These are phyloP conservation scores for Hypholoma fasciculare DNA, from an alignment of 768 basidiomycete species.

Conservation along the genomic window DNA sequence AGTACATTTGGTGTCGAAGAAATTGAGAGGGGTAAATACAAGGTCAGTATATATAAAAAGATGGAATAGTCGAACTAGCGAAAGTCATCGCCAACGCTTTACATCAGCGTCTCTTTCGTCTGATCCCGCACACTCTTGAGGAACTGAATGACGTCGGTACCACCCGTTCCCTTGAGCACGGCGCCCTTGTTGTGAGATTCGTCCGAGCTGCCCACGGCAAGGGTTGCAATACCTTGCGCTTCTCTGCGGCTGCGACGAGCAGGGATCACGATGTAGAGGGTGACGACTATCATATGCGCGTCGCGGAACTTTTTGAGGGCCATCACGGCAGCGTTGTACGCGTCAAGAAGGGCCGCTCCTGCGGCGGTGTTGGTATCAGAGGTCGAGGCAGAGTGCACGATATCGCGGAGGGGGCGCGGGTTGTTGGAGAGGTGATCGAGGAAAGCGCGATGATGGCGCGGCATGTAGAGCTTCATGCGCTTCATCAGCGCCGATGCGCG, in stretches of 20 bases:
- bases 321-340: constrained; percentile 65
- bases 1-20: no score
- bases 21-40: no score
- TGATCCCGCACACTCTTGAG: constrained; percentile 71
- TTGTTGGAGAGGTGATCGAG: constrained; percentile 61
- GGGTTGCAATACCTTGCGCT: not conserved
- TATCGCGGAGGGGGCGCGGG: constrained; percentile 58
- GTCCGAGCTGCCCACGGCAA: not conserved
- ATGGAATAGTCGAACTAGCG: no score
- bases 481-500: constrained; percentile 50
- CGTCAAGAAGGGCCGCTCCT: constrained; percentile 33
- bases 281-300: constrained; percentile 73
- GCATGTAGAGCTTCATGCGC: constrained; percentile 84
- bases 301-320: constrained; percentile 76
- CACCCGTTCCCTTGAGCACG: constrained; percentile 68
- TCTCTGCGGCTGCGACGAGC: constrained; percentile 38
- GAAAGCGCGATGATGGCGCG: constrained; percentile 77
- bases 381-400: constrained; percentile 36
- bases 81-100: no score
- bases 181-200: constrained; percentile 22
- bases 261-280: constrained; percentile 75
- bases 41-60: no score
- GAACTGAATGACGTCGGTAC: constrained; percentile 76
- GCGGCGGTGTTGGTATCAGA: constrained; percentile 3
- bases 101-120: constrained; percentile 38